Evolutionary conservation across 768 basidiomycete species (phyloP), one percentile per base, ranked within the genome.

Genomic region (Pleurotus pulmonarius): DNA sequence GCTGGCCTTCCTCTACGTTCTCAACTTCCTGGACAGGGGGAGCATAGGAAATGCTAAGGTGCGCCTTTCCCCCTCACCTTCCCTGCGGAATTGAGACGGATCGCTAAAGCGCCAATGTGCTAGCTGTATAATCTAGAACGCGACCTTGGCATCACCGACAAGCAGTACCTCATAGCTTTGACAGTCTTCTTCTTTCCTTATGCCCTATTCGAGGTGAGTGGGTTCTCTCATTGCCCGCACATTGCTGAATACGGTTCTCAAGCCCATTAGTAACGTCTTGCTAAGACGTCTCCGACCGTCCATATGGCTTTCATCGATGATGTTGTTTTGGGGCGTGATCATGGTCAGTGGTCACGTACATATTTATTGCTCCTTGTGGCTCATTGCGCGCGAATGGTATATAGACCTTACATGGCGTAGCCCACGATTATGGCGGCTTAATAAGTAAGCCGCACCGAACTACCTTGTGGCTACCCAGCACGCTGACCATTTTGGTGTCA

Each of bases 171-270:
- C 26, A 74, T 86, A 53, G 84, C 85, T 3, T 71, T 88, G 49
- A 87, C 86, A 3, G 77, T 88, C 3, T 91, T 92, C 75, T 92
- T 90, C 72, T 85, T 89, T 56, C 84, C 85, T 7, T 91, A 86
- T 65, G 75, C 87, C 20, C 58, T 85, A 41, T 83, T 90, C 13
- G 88, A 89, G 77, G 88, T 86, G 20, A 46, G 15, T 55, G 26
- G 46, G 24, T 20, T 16, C 13, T 20, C 52, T 16, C 20, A 53
- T 18, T 58, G 61, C 48, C 58, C 53, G 44, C 56, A 51, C 29
- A 4, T 46, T 40, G n/a, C 43, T 7, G 44, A 26, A 49, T 59
- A 12, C 39, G 39, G 26, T 26, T 26, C 41, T 56, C 29, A 34
- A 88, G 85, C 83, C 84, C 5, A 77, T 77, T 6, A 86, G 84